Evolutionary conservation across 2,329 filamentous ascomycete species (phyloP), one percentile per base, ranked within the genome.

Genomic region (Sporothrix dimorphospora): DNA sequence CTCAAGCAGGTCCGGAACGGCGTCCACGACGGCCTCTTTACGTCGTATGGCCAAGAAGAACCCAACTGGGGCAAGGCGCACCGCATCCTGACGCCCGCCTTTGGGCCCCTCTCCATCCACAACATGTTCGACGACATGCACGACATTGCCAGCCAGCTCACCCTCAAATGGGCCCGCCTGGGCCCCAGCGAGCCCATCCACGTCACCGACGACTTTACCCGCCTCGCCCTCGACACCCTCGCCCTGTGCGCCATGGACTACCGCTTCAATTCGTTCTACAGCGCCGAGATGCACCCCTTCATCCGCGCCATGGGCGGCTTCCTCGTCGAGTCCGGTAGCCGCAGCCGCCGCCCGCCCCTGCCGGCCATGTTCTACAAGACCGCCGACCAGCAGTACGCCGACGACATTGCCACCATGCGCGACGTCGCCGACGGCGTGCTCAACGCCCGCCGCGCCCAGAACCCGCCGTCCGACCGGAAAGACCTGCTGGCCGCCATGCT

Each of bases 401-500:
- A 73, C 66, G 34, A 65, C 59, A 65, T 38, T 6, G 67, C 45
- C 34, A 72, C 71, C 68, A 74, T 75, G 71, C 69, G 24, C 21
- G 14, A 53, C n/a, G 69, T 74, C 12, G 70, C 59, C 45, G 12
- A 27, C 30, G 71, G 70, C 5, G 66, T 76, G 19, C 57, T 76
- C 3, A 47, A 73, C 34, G 49, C 53, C 34, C 72, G 75, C 4
- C 71, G 74, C 16, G 63, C 38, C 3, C 59, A 65, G 38, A 45
- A 63, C 0, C 79, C 85, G 69, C 84, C 85, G 0, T 79, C 78
- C 0, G 81, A 83, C 1, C 84, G 82, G 75, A 91, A 90, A 70
- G 92, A 94, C 79, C 82, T 94, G 7, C 80, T 94, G 12, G 87
- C 88, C 73, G 88, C 90, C 38, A 92, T 94, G 90, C 81, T 94